A percentile compares a stretch with the other conserved stretches of the same genome.
These are phyloP conservation scores for Aechmea fasciata DNA, from an alignment of 176 grass and related monocot genomes.

Conservation along the genomic window DNA sequence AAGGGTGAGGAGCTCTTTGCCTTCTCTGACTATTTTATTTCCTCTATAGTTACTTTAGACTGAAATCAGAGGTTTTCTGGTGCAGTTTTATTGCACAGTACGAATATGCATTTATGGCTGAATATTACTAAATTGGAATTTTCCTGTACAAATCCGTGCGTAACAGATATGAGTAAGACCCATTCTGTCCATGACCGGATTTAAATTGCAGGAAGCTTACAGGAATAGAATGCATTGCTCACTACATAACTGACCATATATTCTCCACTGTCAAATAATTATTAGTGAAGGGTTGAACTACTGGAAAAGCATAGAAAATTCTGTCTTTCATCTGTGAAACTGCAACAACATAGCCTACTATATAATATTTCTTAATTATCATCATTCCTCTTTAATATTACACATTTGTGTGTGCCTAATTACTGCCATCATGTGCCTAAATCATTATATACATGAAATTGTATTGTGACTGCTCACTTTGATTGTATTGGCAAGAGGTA, in stretches of 20 bases:
- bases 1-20: slow-evolving; percentile 44
- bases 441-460: too few species aligned
- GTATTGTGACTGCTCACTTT: too few species aligned
- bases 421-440: too few species aligned
- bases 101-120: background rate
- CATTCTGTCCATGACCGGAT: background rate
- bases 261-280: background rate
- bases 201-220: background rate
- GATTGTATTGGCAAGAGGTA: too few species aligned
- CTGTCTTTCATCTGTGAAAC: background rate
- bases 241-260: background rate
- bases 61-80: background rate
- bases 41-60: background rate
- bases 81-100: background rate
- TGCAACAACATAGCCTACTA: too few species aligned
- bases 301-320: background rate
- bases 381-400: too few species aligned
- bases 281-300: background rate
- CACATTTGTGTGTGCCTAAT: too few species aligned
- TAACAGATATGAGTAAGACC: background rate
- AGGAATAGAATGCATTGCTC: background rate
- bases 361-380: too few species aligned
- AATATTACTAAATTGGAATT: background rate
- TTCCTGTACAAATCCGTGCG: background rate
- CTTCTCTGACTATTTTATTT: slow-evolving; percentile 1